These are phyloP conservation scores for Diaporthe vexans DNA, from an alignment of 2,329 filamentous ascomycete species.

Conservation along the genomic window DNA sequence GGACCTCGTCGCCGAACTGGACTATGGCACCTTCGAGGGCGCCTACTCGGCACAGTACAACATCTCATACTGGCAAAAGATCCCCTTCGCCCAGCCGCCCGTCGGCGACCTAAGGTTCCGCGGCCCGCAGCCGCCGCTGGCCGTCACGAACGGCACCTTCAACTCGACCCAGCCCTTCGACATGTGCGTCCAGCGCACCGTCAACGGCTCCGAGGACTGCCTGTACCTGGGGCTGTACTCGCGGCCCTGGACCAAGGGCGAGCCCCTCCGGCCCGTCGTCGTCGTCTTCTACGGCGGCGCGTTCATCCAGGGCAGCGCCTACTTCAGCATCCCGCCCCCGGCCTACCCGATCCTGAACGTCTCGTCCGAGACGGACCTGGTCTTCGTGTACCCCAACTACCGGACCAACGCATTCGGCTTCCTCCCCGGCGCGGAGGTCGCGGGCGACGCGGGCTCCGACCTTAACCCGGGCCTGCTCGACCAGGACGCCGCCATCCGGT, in stretches of 20 bases:
- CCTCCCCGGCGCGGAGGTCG: conserved; percentile 63
- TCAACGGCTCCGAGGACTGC: conserved; percentile 71
- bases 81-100: conserved; percentile 73
- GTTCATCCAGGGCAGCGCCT: conserved; percentile 70
- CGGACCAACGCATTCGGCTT: conserved; percentile 71
- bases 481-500: conserved; percentile 62
- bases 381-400: conserved; percentile 64
- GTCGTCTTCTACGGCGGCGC: conserved; percentile 73
- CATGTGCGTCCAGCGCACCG: conserved; percentile 71
- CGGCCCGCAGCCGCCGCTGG: conserved; percentile 68
- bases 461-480: conserved; percentile 66
- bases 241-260: conserved; percentile 63
- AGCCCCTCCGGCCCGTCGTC: conserved; percentile 68
- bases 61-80: conserved; percentile 71
- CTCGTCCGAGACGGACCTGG: conserved; percentile 62
- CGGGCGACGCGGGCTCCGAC: conserved; percentile 58
- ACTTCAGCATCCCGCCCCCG: conserved; percentile 67
- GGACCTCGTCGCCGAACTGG: conserved; percentile 56
- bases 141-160: conserved; percentile 64
- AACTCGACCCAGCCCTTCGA: conserved; percentile 68
- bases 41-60: conserved; percentile 66
- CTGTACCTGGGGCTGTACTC: conserved; percentile 73
- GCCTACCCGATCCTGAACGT: conserved; percentile 72
- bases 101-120: conserved; percentile 71
- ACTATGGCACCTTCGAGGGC: conserved; percentile 67